Evolutionary conservation across 805 yeast species (phyloP).

Genomic region (Priceomyces melissophilus): DNA sequence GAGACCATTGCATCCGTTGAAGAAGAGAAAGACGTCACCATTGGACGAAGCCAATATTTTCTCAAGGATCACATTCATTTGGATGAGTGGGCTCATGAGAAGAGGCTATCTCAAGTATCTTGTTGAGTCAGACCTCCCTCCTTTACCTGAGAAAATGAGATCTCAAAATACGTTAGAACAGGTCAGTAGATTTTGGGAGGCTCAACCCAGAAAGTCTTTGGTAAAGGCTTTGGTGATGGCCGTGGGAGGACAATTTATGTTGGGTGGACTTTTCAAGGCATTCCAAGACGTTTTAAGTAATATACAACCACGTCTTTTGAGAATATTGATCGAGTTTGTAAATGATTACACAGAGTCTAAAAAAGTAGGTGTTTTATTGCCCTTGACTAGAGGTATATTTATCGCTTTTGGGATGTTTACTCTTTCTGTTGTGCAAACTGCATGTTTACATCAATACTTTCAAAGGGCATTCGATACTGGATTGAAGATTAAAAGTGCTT

Average conservation of each 20-base stretch:
- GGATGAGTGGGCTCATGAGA: constrained; percentile 87
- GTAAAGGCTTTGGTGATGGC: constrained; percentile 60
- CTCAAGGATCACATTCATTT: constrained; percentile 73
- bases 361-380: constrained; percentile 43
- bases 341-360: constrained; percentile 36
- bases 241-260: constrained; percentile 67
- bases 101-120: constrained; percentile 66
- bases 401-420: constrained; percentile 73
- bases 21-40: constrained; percentile 31
- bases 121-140: constrained; percentile 67
- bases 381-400: constrained; percentile 72
- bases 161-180: constrained; percentile 48
- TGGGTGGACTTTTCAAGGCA: constrained; percentile 71
- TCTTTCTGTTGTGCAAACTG: constrained; percentile 74
- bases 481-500: constrained; percentile 67
- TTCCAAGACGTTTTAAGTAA: constrained; percentile 71
- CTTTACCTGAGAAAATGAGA: constrained; percentile 64
- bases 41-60: constrained; percentile 64
- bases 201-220: constrained; percentile 50
- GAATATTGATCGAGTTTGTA: constrained; percentile 27
- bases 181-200: constrained; percentile 60
- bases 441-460: constrained; percentile 74
- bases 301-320: constrained; percentile 30
- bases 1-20: constrained; percentile 21
- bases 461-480: constrained; percentile 72